Evolutionary conservation across 306 rosid genomes (phyloP), one percentile per base, ranked within the genome.

Genomic region (Carpinus viminea): DNA sequence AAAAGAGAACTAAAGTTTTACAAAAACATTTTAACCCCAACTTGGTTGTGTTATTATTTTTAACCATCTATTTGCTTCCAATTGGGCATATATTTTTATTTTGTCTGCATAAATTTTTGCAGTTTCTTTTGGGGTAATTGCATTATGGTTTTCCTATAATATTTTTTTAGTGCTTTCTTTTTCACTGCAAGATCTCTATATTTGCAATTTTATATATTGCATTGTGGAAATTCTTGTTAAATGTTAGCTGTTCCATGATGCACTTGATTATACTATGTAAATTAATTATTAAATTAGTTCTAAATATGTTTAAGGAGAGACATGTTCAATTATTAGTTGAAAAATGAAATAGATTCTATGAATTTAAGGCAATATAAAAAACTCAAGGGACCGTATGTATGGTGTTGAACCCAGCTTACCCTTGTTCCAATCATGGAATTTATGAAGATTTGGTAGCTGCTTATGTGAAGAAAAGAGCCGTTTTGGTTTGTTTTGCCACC

Each of bases 31-130:
- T 20, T 3, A 7, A 53, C 7, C 54, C 18, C 12, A 51, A 65
- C 16, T 76, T 41, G 13, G 54, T 51, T 36, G 10, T n/a, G 18
- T 66, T 66, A 18, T 12, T 65, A 21, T 47, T 76, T 26, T 62
- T 5, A 55, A 38, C n/a, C 17, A 5, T 20, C 13, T 74, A 18
- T 59, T 6, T 75, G 78, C 60, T 12, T 53, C 45, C n/a, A 41
- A 41, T 34, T 68, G 34, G 61, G 65, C 38, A 0, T 7, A 34
- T 31, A 15, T 64, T 36, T 5, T 55, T 48, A 70, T 46, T 68
- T 62, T 78, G 53, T 69, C 68, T 74, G 45, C 51, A 46, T 18
- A 69, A 45, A 41, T 41, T 20, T 41, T 57, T 59, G 24, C 3
- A 59, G 31, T 38, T 61, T 18, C 45, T 13, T 59, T 26, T 8